Evolutionary conservation across 495 filamentous ascomycete genomes (phyloP).

Genomic region (Margaritispora aquatica): DNA sequence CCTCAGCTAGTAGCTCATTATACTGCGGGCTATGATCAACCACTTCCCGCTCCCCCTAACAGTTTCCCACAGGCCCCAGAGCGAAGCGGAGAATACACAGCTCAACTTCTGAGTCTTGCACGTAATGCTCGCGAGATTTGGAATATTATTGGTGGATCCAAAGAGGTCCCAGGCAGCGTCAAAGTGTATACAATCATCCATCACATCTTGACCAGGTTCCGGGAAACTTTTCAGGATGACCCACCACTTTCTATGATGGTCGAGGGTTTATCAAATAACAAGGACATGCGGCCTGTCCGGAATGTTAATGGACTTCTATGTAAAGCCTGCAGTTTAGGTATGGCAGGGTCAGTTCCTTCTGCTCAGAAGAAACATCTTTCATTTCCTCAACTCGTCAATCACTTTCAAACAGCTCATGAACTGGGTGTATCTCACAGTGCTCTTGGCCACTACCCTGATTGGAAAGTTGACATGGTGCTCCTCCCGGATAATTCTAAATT

Average conservation of each 20-base stretch:
- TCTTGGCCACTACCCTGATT: conserved; percentile 39
- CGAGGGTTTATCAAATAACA: conserved; percentile 58
- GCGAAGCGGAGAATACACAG: conserved; percentile 36
- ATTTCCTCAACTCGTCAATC: conserved; percentile 55
- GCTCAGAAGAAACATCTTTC: conserved; percentile 47
- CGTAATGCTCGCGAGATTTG: conserved; percentile 55
- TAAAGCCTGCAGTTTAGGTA: conserved; percentile 46
- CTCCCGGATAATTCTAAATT: conserved; percentile 49
- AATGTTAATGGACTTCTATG: conserved; percentile 59
- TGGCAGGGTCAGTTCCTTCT: conserved; percentile 23
- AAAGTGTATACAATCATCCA: conserved; percentile 59
- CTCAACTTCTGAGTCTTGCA: conserved; percentile 53
- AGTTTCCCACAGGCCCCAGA: conserved; percentile 13
- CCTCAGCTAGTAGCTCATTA: conserved; percentile 16
- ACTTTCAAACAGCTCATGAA: conserved; percentile 59
- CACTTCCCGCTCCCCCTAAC: conserved; percentile 12
- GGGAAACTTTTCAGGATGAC: conserved; percentile 44
- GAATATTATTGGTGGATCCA: conserved; percentile 50
- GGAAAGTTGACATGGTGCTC: conserved; percentile 66
- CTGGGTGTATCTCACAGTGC: conserved; percentile 27
- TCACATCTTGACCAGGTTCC: conserved; percentile 50
- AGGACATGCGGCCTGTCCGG: conserved; percentile 60
- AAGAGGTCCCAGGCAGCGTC: conserved; percentile 55
- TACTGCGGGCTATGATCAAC: conserved; percentile 24
- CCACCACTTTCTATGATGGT: conserved; percentile 56